Evolutionary conservation across 2,329 filamentous ascomycete species (phyloP), one percentile per base, ranked within the genome.

Genomic region (Akanthomyces lecanii): DNA sequence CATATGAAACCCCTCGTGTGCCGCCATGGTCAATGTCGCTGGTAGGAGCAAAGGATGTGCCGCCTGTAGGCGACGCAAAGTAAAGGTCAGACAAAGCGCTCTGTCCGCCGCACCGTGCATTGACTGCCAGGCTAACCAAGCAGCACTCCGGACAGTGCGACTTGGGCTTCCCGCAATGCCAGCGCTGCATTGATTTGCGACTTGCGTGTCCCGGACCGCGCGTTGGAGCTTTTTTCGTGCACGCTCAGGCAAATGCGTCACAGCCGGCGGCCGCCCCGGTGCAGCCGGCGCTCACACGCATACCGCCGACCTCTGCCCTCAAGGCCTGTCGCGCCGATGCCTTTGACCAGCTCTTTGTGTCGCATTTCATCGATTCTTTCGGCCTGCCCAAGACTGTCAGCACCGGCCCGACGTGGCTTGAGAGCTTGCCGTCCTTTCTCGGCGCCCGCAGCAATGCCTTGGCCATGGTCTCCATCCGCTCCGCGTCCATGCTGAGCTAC

Each of bases 1-100:
- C 25, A 42, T 8, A 40, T 21, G 47, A 51, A 42, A 10, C 42
- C 14, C 0, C 4, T n/a, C 5, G 7, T 5, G 21, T 11, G 23
- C 25, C 25, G 38, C 23, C 86, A 81, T 89, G 60, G 60, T 56
- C 18, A 56, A 36, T 23, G 42, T 62, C 23, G 50, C 50, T n/a
- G 51, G 59, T 28, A 38, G 59, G 51, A 62, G 51, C 51, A 62
- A 55, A 42, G 59, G 59, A 28, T 62, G 51, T 21, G 51, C 30
- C 21, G 40, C 33, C 30, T 55, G 52, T 25, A 8, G 33, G 23
- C 60, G 42, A 16, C 60, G 60, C 60, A 62, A 56, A 50, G 52
- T 56, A 4, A 62, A 62, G 44, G 60, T 62, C 30, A 38, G 59
- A 16, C 38, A 40, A 40, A 16, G 38, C 44, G 18, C 44, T 11